Evolutionary conservation across 2,329 filamentous ascomycete genomes (phyloP).

Genomic region (Paraconiothyrium sp.): DNA sequence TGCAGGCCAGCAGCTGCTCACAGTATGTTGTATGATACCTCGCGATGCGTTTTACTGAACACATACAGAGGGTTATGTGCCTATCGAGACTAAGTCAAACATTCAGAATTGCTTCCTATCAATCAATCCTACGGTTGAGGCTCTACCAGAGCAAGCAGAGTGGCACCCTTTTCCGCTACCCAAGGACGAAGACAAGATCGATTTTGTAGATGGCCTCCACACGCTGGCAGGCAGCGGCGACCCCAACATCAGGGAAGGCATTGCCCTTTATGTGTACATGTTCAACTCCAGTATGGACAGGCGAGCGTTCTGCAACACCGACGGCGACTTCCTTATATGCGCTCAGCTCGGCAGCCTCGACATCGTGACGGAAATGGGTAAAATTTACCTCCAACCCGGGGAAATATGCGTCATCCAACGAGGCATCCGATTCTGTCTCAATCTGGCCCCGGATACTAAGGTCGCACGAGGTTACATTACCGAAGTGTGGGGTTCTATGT

Average conservation of each 20-base stretch:
- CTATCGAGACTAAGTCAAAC: conserved; percentile 42
- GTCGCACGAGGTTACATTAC: conserved; percentile 52
- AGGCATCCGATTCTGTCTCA: conserved; percentile 50
- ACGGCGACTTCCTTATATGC: conserved; percentile 51
- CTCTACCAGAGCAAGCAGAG: conserved; percentile 62
- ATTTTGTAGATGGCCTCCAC: conserved; percentile 60
- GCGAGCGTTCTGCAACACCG: conserved; percentile 58
- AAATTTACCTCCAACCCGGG: conserved; percentile 49
- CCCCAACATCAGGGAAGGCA: conserved; percentile 60
- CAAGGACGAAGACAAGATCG: conserved; percentile 50
- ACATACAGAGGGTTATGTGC: conserved; percentile 37
- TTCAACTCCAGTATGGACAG: conserved; percentile 59
- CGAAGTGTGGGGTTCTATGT: conserved; percentile 53
- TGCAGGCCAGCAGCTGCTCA: conserved; percentile 56
- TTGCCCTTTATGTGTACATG: conserved; percentile 61
- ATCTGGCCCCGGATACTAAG: conserved; percentile 43
- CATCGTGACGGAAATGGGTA: conserved; percentile 52
- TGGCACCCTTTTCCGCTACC: conserved; percentile 55
- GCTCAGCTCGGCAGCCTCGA: conserved; percentile 49
- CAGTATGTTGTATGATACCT: conserved; percentile 28
- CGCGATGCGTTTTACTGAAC: conserved; percentile 15
- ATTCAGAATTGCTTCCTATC: conserved; percentile 58
- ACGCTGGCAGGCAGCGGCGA: conserved; percentile 62
- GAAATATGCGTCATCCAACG: conserved; percentile 54
- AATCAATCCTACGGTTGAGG: conserved; percentile 57